Conservation (phyloP, 306 rosid species). For the Corylus avellana region DNA sequence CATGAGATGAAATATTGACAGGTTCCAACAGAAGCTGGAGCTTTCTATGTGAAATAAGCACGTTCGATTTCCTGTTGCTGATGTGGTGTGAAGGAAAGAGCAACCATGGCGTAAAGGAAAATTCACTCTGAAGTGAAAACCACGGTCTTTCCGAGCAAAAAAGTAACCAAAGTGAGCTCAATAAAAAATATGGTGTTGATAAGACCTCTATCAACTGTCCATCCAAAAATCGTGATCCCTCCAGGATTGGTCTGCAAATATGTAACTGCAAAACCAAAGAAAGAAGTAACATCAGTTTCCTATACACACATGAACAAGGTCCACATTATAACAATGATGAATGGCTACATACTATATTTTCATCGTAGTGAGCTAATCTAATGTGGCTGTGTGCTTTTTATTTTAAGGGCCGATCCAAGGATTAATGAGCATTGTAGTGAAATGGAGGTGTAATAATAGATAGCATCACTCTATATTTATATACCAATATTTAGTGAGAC, state of each 20-base stretch:
- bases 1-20: neutral
- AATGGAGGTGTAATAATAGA: too few species aligned
- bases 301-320: neutral
- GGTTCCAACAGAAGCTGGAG: neutral
- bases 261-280: slow-evolving; percentile 55
- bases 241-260: slow-evolving; percentile 83
- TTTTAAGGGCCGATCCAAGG: too few species aligned
- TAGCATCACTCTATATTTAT: neutral
- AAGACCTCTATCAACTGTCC: slow-evolving; percentile 76
- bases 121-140: slow-evolving; percentile 27
- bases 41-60: neutral
- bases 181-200: slow-evolving; percentile 80
- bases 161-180: slow-evolving; percentile 63
- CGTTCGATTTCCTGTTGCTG: neutral
- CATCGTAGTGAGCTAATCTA: too few species aligned
- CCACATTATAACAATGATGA: neutral
- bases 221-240: slow-evolving; percentile 84
- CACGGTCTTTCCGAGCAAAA: slow-evolving; percentile 65
- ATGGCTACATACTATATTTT: too few species aligned
- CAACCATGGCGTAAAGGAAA: neutral
- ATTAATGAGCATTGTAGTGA: too few species aligned
- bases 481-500: neutral
- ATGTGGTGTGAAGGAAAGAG: neutral
- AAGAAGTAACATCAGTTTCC: neutral
- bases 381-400: too few species aligned